A percentile compares a stretch with the other conserved stretches of the same genome.
Evolutionary conservation across 1,284 basidiomycete genomes (phyloP).

Genomic region (Boletus subluridellus): DNA sequence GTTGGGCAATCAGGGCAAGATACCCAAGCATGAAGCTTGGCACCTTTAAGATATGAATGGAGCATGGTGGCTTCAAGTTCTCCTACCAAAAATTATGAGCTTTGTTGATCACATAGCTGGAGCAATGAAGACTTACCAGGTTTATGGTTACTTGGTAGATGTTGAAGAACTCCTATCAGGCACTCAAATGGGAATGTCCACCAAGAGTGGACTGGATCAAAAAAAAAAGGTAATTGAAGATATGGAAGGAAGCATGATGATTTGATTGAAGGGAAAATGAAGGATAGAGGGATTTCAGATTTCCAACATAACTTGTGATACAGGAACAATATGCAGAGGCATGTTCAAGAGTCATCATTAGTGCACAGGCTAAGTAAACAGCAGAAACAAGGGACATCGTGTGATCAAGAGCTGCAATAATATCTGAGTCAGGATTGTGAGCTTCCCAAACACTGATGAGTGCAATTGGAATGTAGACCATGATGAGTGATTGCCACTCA

Average conservation of each 20-base stretch:
- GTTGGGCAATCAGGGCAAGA: too few species aligned
- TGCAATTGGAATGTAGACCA: constrained; percentile 34
- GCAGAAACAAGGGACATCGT: constrained; percentile 17
- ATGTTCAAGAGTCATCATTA: not conserved
- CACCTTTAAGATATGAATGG: too few species aligned
- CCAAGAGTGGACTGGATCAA: constrained; percentile 37
- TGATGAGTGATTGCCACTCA: constrained; percentile 5
- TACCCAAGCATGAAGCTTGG: too few species aligned
- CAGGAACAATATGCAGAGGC: not conserved
- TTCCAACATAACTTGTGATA: constrained; percentile 6
- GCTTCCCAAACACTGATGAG: constrained; percentile 20
- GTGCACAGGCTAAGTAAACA: constrained; percentile 8
- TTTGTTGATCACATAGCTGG: too few species aligned
- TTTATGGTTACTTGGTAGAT: constrained; percentile 34
- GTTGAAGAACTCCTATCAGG: constrained; percentile 36
- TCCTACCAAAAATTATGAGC: too few species aligned
- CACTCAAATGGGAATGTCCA: constrained; percentile 35
- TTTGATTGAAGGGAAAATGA: constrained; percentile 25
- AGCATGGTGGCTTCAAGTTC: too few species aligned
- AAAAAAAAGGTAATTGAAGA: constrained; percentile 33
- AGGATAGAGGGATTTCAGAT: constrained; percentile 16
- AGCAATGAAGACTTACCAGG: constrained; percentile 20
- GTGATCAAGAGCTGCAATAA: constrained; percentile 1
- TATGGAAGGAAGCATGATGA: constrained; percentile 36
- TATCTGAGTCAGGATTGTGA: not conserved